Base-by-base conservation (phyloP, 2,329 filamentous ascomycete genomes). In the Penicillium sp. region DNA sequence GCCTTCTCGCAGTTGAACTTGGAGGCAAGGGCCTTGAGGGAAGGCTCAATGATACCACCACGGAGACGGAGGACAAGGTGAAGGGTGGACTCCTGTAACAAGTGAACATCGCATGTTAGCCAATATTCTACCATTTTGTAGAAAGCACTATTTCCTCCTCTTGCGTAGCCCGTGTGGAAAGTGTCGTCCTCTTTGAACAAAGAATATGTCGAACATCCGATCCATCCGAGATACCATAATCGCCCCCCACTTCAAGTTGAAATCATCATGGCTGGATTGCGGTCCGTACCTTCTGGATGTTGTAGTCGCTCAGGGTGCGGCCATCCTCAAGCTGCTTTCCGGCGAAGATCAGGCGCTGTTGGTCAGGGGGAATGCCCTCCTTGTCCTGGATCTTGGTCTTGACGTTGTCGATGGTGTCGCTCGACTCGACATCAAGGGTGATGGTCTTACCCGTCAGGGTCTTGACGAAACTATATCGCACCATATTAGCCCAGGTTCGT, bases 1-100 rank as follows among this genome's bases (percentile, higher is more conserved):
- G 92, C 92, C 87, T 96, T 96, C 67, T 97, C 93, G 88, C 92
- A 97, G 87, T 99, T 97, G 86, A 95, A 97, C 84, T 96, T 96
- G 82, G 87, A 91, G 73, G 92, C 92, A 62, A 97, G 86, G 66
- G 89, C 92, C 87, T 97, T 97, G 71, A 97, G 86, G 70, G 91
- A 96, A 69, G 93, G 93, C 84, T 97, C 92, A 72, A 95, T 96
- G 82, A 97, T 92, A 83, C 92, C 92, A 83, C 92, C 92, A 83
- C 92, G 91, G 69, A 97, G 91, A 81, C 92, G 91, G 78, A 97
- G 91, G 74, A 97, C 92, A 72, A 97, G 79, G 81, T 97, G 92
- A 69, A 97, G 91, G 64, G 92, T 97, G 50, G 92, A 96, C 83
- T 97, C 92, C 89, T 93, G 65, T 68, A 61, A 30, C 14, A 35